Evolutionary conservation across 345 rosid species (phyloP).

Genomic region (Eucalyptus urophylla): DNA sequence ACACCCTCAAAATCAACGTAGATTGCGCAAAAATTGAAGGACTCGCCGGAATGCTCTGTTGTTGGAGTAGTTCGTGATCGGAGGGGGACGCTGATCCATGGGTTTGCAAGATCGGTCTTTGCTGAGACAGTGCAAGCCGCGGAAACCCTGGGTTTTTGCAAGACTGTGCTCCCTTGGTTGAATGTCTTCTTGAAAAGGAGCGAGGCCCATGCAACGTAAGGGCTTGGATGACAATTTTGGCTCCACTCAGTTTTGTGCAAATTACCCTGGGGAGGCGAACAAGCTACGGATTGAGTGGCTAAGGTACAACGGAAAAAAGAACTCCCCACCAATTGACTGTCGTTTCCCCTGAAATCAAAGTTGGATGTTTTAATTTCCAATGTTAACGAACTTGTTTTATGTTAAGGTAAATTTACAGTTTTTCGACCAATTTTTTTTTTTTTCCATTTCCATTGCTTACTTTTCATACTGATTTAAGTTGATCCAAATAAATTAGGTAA

Average conservation of each 20-base stretch:
- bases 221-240: background rate
- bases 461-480: fast-evolving
- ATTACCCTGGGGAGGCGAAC: background rate
- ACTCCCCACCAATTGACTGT: no score
- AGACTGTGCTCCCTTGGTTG: background rate
- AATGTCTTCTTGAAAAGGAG: background rate
- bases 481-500: background rate
- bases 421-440: no score
- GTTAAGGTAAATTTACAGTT: no score
- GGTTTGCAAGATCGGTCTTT: background rate
- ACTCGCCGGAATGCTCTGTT: background rate
- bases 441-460: background rate
- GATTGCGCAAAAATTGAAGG: background rate
- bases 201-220: background rate
- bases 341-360: no score
- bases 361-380: no score
- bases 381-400: no score
- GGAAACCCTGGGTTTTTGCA: background rate
- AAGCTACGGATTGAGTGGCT: background rate
- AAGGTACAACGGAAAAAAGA: no score
- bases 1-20: background rate
- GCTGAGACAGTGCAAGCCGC: background rate
- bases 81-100: background rate
- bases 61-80: background rate
- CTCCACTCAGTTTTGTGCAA: background rate